Conservation (phyloP, 768 basidiomycete genomes). For the Daedaleopsis sinensis region DNA sequence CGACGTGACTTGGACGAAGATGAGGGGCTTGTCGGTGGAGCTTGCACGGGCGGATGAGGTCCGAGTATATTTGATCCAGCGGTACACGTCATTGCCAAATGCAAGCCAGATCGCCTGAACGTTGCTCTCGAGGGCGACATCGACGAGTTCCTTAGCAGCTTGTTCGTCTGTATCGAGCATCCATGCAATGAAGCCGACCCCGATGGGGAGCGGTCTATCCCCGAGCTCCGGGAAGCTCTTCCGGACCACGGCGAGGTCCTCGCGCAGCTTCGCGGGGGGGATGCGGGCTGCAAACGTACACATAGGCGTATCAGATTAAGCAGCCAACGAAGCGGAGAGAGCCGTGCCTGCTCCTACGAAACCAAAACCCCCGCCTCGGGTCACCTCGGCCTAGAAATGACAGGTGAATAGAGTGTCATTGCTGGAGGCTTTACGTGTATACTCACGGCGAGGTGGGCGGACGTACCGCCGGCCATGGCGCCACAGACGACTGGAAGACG, state of each 20-base stretch:
- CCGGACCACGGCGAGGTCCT: constrained; percentile 59
- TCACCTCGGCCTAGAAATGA: constrained; percentile 48
- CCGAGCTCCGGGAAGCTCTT: constrained; percentile 23
- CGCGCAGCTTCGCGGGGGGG: constrained; percentile 44
- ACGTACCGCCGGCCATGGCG: constrained; percentile 74
- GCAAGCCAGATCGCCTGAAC: constrained; percentile 77
- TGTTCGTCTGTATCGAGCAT: constrained; percentile 54
- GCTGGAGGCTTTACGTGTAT: constrained; percentile 3
- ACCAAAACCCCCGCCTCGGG: constrained; percentile 73
- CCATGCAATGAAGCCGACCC: constrained; percentile 79
- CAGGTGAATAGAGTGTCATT: constrained; percentile 39
- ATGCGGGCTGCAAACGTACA: constrained; percentile 46
- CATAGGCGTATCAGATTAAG: constrained; percentile 10
- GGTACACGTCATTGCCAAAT: constrained; percentile 59
- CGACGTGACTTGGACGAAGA: constrained; percentile 70
- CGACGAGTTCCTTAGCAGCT: constrained; percentile 45
- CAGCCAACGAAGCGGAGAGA: neutral
- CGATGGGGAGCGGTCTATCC: constrained; percentile 52
- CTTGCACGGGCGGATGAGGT: constrained; percentile 49
- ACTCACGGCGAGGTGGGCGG: constrained; percentile 43
- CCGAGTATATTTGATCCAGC: constrained; percentile 67
- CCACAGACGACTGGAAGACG: constrained; percentile 62
- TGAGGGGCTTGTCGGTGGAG: constrained; percentile 45
- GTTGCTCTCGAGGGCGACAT: constrained; percentile 52
- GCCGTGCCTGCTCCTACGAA: constrained; percentile 65